A percentile compares a stretch with the other conserved stretches of the same genome.
Evolutionary conservation across 495 filamentous ascomycete species (phyloP).

Genomic region (Penicillium diatomitis): DNA sequence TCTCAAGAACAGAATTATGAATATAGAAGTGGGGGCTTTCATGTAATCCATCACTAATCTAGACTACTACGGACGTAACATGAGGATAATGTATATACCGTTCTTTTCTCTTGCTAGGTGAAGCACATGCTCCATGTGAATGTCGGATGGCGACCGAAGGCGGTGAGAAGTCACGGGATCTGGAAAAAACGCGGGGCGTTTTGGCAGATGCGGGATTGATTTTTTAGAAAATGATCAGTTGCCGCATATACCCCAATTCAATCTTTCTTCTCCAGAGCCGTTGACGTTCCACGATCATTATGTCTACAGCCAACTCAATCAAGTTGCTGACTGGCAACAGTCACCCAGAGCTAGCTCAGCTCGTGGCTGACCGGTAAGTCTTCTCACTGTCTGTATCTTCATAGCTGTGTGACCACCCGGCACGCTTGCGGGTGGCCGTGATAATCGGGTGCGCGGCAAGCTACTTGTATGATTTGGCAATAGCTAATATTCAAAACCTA

Average conservation of each 20-base stretch:
- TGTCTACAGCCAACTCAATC: conserved; percentile 76
- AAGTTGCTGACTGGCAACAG: conserved; percentile 94
- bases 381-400: not conserved
- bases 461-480: not conserved
- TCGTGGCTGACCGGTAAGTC: conserved; percentile 80
- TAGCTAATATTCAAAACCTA: conserved; percentile 3
- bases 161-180: conserved; percentile 28
- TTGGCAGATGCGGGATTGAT: conserved; percentile 12
- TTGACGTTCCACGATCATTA: conserved; percentile 23
- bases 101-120: too few species aligned
- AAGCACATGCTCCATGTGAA: too few species aligned
- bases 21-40: too few species aligned
- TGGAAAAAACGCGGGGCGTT: conserved; percentile 23
- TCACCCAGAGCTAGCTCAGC: conserved; percentile 81
- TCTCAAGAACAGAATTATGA: too few species aligned
- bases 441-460: not conserved
- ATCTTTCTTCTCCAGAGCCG: conserved; percentile 4
- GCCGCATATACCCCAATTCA: not conserved
- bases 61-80: too few species aligned
- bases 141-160: not conserved
- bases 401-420: too few species aligned
- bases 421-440: too few species aligned
- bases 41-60: too few species aligned
- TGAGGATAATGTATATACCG: too few species aligned
- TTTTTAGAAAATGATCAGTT: conserved; percentile 13